A percentile compares a stretch with the other conserved stretches of the same genome.
Conservation (phyloP, 1,284 basidiomycete genomes). For the Apiotrichum mycotoxinovorans region DNA sequence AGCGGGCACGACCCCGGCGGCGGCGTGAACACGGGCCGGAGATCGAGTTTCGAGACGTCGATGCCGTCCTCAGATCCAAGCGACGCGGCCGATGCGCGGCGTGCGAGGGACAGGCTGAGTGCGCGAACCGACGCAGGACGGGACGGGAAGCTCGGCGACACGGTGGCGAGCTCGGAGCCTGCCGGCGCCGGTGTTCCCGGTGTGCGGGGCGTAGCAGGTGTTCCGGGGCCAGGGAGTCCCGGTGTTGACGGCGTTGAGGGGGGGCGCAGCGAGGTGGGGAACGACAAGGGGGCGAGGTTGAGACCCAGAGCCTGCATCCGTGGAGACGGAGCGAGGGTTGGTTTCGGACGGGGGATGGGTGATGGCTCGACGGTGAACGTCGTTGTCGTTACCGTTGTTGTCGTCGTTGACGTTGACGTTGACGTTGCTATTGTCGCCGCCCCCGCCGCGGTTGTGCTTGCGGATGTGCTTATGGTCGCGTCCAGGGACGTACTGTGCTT, state of each 20-base stretch:
- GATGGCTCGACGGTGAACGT: background rate
- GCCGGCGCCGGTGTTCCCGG: background rate
- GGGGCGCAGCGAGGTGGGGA: background rate
- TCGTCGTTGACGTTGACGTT: too few species aligned
- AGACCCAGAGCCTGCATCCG: background rate
- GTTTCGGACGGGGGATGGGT: background rate
- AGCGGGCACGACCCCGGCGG: constrained; percentile 17
- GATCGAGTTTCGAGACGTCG: constrained; percentile 34
- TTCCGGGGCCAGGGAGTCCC: background rate
- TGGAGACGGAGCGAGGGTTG: background rate
- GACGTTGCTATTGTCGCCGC: too few species aligned
- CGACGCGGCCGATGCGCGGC: background rate
- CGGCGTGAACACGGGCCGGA: constrained; percentile 18
- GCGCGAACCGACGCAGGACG: background rate
- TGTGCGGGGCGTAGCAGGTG: background rate
- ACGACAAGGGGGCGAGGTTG: background rate
- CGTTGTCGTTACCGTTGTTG: too few species aligned
- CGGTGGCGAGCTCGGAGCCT: background rate
- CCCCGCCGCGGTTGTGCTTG: too few species aligned
- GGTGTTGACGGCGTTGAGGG: constrained; percentile 21
- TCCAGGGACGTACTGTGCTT: too few species aligned
- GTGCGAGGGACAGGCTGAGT: background rate
- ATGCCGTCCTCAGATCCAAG: constrained; percentile 16
- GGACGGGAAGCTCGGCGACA: background rate
- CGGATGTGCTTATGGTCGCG: too few species aligned